Conservation (phyloP, 495 filamentous ascomycete genomes). For the Tricharina praecox region DNA sequence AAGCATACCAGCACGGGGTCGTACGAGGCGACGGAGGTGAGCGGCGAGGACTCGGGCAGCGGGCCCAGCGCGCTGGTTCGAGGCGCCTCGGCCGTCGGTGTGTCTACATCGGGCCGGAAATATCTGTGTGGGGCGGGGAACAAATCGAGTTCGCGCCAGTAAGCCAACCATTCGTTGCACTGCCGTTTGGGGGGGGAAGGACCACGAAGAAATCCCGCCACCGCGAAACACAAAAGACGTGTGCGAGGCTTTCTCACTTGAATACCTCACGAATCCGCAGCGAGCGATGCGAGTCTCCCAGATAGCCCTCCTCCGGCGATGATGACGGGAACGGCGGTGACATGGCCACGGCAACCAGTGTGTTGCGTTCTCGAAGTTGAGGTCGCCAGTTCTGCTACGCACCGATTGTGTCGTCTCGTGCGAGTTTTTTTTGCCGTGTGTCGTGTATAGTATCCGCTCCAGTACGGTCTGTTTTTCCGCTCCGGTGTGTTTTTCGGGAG, state of each 20-base stretch:
- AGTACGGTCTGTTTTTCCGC: too few species aligned
- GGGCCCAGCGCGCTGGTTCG: background rate
- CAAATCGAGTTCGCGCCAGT: too few species aligned
- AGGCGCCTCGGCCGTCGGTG: background rate
- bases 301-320: constrained; percentile 8
- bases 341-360: too few species aligned
- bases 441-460: too few species aligned
- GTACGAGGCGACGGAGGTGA: constrained; percentile 12
- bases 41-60: background rate
- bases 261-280: constrained; percentile 24
- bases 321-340: too few species aligned
- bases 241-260: constrained; percentile 15
- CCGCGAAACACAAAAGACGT: background rate
- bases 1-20: constrained; percentile 49
- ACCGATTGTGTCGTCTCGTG: too few species aligned
- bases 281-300: constrained; percentile 11
- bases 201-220: constrained; percentile 4
- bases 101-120: background rate
- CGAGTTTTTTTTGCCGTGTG: too few species aligned
- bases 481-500: too few species aligned
- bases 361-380: too few species aligned
- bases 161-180: background rate
- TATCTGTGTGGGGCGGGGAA: background rate
- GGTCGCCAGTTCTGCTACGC: too few species aligned
- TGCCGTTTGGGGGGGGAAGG: constrained; percentile 11